phyloP scores from a whole-genome alignment of 2,329 filamentous ascomycete genomes.

The Pestalotiopsis sp. region DNA sequence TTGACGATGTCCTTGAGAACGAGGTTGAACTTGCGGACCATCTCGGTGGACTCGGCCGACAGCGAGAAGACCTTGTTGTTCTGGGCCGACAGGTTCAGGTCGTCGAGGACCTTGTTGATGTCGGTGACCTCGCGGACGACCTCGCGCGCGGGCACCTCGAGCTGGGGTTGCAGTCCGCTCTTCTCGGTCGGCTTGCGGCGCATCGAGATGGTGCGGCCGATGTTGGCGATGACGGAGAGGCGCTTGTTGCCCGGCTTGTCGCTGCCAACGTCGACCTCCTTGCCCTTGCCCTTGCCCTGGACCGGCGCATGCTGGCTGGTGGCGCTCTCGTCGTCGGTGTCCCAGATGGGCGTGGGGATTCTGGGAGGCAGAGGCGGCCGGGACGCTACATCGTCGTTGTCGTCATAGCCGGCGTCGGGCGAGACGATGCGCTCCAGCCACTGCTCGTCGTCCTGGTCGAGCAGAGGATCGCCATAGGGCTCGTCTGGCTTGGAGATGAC shows the following conservation, averaged over 20 bases:
- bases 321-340: constrained; percentile 40
- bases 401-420: constrained; percentile 22
- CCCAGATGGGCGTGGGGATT: constrained; percentile 50
- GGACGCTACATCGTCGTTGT: constrained; percentile 41
- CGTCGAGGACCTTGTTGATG: constrained; percentile 75
- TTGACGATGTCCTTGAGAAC: constrained; percentile 91
- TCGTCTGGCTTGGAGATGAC: constrained; percentile 27
- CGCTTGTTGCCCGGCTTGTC: constrained; percentile 37
- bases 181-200: constrained; percentile 24
- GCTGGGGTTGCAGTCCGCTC: constrained; percentile 26
- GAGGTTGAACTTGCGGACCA: constrained; percentile 81
- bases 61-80: constrained; percentile 86
- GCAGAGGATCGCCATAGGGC: constrained; percentile 41
- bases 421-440: constrained; percentile 58
- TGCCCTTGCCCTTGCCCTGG: constrained; percentile 27
- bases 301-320: constrained; percentile 20
- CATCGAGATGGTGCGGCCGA: constrained; percentile 29
- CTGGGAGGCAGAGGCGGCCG: constrained; percentile 57
- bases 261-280: constrained; percentile 24
- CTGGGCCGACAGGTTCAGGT: constrained; percentile 77
- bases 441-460: constrained; percentile 56
- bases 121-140: constrained; percentile 62
- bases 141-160: constrained; percentile 40
- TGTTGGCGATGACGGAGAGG: constrained; percentile 38
- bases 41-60: constrained; percentile 78